Base-by-base conservation (phyloP, 805 yeast species). In the Scheffersomyces lignosus region DNA sequence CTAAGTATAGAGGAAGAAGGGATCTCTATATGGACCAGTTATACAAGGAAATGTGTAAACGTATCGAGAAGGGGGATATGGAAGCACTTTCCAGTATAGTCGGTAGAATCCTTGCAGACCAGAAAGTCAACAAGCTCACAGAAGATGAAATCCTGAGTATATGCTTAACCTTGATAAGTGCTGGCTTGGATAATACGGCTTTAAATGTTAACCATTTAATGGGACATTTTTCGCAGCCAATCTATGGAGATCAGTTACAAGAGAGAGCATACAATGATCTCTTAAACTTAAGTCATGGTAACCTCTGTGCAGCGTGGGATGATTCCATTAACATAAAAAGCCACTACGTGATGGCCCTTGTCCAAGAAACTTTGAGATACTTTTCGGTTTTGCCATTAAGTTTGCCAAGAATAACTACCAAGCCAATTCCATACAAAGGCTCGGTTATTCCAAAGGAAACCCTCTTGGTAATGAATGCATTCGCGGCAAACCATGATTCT, bases 141-240 rank as follows among this genome's bases (percentile, higher is more conserved):
- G 49, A 44, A 2, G 56, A 57, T 6, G 87, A 82, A 48, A 52
- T 79, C 33, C 65, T 66, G 30, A 77, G 86, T 30, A 70, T 81
- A 4, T 83, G 90, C 51, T 62, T 84, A 27, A 81, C 90, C 0
- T 78, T 83, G 83, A 81, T 84, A 0, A 81, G 88, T 47, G 93
- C 90, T 6, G 93, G 93, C 0, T 60, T 84, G 16, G 91, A 84
- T 52, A 84, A 85, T 44, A 75, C 82, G 0, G 81, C 88, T 0
- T 64, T 83, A 22, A 82, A 78, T 31, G 64, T 83, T 33, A 74
- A 75, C 43, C 79, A 82, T 43, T 66, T 81, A 6, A 51, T 82
- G 45, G 84, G 84, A 1, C 83, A 80, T 27, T 59, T 84, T 28
- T 70, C 82, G 5, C 66, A 69, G 13, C 68, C 70, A 2, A 44